Base-by-base conservation (phyloP, 352 stramenopile genomes). In the Phytopythium kandeliae region DNA sequence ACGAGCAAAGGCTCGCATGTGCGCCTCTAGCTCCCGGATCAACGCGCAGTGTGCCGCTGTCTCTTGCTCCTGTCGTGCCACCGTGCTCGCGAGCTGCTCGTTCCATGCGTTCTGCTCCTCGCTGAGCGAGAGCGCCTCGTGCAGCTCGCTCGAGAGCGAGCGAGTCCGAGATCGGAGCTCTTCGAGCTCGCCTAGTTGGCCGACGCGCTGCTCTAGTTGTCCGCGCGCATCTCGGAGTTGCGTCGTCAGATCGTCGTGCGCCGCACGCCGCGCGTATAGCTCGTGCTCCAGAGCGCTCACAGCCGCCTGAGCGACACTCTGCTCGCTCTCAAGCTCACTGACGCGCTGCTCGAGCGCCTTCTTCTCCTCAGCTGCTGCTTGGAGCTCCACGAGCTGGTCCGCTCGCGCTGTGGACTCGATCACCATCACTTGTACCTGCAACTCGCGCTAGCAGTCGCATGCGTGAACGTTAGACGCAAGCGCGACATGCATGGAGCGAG, bases 331-430 rank as follows among this genome's bases (percentile, higher is more conserved):
- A 47, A 64, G 55, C 36, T 57, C 44, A 7, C 17, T 16, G 16
- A 35, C 28, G 12, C 63, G 70, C 24, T 70, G 43, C 54, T 79
- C 41, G 31, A 73, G 54, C 45, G 33, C 50, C 16, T 48, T 33
- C 31, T 60, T 67, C 12, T 35, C 25, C 55, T 60, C 40, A n/a
- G 36, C 46, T 26, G 67, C 54, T 2, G 24, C 44, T 11, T 74
- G 48, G 3, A 58, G 57, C 22, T 22, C 42, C 6, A 52, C 42
- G 8, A 78, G 26, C 19, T 77, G 56, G 4, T 79, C 59, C 11
- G 61, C 50, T 21, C 69, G 24, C 16, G 25, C 41, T 3, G 67
- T 31, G 30, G 63, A 15, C 30, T 69, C 52, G 19, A 67, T 57
- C 17, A 15, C 51, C 26, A 44, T 55, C n/a, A 19, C 42, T 53